These are phyloP conservation scores for Batkoa obscura DNA, from an alignment of 371 early-diverging fungal species.

Conservation along the genomic window DNA sequence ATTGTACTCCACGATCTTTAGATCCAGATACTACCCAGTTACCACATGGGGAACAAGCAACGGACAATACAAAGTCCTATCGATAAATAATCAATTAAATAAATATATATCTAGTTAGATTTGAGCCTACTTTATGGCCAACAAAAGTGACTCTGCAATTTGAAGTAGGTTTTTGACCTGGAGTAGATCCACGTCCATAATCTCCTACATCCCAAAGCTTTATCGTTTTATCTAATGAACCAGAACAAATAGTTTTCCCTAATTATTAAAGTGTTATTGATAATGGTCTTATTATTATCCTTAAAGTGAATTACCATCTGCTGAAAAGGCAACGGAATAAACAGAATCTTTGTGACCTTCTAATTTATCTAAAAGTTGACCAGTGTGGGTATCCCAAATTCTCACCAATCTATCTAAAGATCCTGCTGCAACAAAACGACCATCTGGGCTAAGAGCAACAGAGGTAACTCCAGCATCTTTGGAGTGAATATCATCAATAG, in stretches of 20 bases:
- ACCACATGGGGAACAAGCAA: slow-evolving; percentile 80
- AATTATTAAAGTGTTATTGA: background rate
- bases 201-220: slow-evolving; percentile 72
- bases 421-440: slow-evolving; percentile 64
- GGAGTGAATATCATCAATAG: slow-evolving; percentile 56
- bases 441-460: slow-evolving; percentile 77
- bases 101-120: no score
- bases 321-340: slow-evolving; percentile 87
- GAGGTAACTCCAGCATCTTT: slow-evolving; percentile 90
- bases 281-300: no score
- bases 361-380: slow-evolving; percentile 61
- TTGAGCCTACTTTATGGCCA: slow-evolving; percentile 33
- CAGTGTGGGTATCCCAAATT: slow-evolving; percentile 76
- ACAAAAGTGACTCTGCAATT: slow-evolving; percentile 31
- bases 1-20: slow-evolving; percentile 87
- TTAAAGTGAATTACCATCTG: slow-evolving; percentile 47
- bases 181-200: background rate
- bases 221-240: slow-evolving; percentile 88
- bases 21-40: slow-evolving; percentile 88
- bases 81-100: background rate
- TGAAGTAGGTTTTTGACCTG: slow-evolving; percentile 12
- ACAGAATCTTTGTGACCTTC: slow-evolving; percentile 95
- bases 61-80: slow-evolving; percentile 89
- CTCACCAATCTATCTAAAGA: slow-evolving; percentile 88
- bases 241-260: slow-evolving; percentile 62